Base-by-base conservation (phyloP, 176 grass and related monocot genomes). In the Zizania latifolia region DNA sequence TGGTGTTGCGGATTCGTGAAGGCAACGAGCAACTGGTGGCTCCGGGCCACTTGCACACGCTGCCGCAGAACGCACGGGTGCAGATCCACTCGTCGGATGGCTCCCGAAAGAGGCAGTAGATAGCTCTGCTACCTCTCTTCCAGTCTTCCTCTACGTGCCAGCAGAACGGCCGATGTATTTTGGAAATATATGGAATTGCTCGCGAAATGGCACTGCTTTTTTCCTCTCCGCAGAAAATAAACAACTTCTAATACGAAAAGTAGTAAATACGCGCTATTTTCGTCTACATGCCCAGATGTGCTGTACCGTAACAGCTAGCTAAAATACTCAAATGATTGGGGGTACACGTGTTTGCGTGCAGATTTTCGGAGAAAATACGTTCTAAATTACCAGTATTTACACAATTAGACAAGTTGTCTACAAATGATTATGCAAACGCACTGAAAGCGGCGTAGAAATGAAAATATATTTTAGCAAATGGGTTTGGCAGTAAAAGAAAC, bases 41-140 rank as follows among this genome's bases (percentile, higher is more conserved):
- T 68, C 35, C 6, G 16, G 30, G 30, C 58, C 58, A 73, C 79
- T 67, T 8, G 71, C 80, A 22, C 45, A 43, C 14, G 70, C 60
- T 40, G 68, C 68, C 33, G 68, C 13, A 13, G 21, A 16, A 17
- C 40, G 41, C 24, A 7, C 54, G 10, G 35, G 9, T 2, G 19
- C 39, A 14, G 37, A 60, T 33, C 70, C 66, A 50, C 21, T 31
- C 22, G 58, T 71, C 72, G 43, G 43, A 14, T 66, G 54, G 67
- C 56, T 8, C 30, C 54, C 14, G 54, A 12, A 34, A 43, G 27
- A 10, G n/a, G 24, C 9, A 27, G 36, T 11, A 8, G 37, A n/a
- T 38, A 31, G 55, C 43, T 45, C 43, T 17, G 46, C 17, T 36
- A n/a, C n/a, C n/a, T n/a, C n/a, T 51, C 19, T 43, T 10, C 11